A percentile compares a stretch with the other conserved stretches of the same genome.
Evolutionary conservation across 192 early-diverging fungal genomes (phyloP).

Genomic region (Umbelopsis isabellina): DNA sequence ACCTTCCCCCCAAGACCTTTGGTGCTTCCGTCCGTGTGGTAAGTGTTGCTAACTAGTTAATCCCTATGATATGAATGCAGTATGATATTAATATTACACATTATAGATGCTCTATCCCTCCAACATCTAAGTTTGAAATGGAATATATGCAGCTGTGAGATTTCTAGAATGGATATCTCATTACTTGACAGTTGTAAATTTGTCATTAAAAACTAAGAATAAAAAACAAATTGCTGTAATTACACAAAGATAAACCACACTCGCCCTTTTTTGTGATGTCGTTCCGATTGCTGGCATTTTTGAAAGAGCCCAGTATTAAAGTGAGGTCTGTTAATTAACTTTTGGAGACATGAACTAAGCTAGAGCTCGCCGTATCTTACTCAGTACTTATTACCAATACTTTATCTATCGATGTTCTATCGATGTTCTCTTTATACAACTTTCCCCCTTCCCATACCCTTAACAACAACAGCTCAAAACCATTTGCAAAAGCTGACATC

Average conservation of each 20-base stretch:
- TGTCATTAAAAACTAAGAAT: conserved; percentile 18
- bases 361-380: too few relatives aligned
- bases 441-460: too few relatives aligned
- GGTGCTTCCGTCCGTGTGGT: conserved; percentile 92
- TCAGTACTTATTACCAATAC: too few relatives aligned
- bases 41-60: conserved; percentile 42
- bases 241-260: background rate
- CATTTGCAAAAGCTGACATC: too few relatives aligned
- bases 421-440: too few relatives aligned
- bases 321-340: too few relatives aligned
- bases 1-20: conserved; percentile 94
- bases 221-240: conserved; percentile 21
- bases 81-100: conserved; percentile 7
- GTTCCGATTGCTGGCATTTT: too few relatives aligned
- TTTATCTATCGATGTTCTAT: too few relatives aligned
- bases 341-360: too few relatives aligned
- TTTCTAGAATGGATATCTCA: background rate
- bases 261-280: too few relatives aligned
- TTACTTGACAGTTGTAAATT: conserved; percentile 3
- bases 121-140: conserved; percentile 94
- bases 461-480: too few relatives aligned
- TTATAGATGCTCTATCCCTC: conserved; percentile 95
- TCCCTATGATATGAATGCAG: background rate
- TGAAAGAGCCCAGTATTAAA: too few relatives aligned
- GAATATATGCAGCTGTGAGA: conserved; percentile 66